These are phyloP conservation scores for Anaeramoeba ignava DNA, from an alignment of 78 protist genomes.

Conservation along the genomic window DNA sequence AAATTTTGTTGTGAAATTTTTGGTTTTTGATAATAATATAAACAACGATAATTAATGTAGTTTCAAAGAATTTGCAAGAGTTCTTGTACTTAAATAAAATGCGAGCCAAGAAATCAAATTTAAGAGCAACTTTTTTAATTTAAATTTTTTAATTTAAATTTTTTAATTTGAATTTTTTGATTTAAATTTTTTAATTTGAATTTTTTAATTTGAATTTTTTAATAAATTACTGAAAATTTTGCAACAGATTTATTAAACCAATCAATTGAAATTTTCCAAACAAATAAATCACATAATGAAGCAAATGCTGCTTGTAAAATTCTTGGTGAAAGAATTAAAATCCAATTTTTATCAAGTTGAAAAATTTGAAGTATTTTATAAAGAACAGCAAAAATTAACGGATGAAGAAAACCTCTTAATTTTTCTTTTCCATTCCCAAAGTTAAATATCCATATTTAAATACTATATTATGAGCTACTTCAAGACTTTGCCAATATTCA, in stretches of 20 bases:
- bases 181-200: too few relatives aligned
- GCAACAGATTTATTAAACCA: neutral
- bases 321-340: neutral
- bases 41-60: too few relatives aligned
- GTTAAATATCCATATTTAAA: slow-evolving; percentile 1
- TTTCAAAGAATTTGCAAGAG: neutral
- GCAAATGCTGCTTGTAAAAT: neutral
- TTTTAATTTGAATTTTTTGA: too few relatives aligned
- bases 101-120: slow-evolving; percentile 1
- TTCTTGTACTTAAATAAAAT: neutral
- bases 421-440: slow-evolving; percentile 6
- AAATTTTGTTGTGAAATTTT: too few relatives aligned
- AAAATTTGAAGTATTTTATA: neutral
- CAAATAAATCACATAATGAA: neutral
- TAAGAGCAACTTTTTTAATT: too few relatives aligned
- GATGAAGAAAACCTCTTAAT: neutral
- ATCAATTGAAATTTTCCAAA: neutral
- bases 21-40: too few relatives aligned
- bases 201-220: too few relatives aligned
- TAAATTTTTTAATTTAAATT: too few relatives aligned
- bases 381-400: neutral
- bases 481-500: neutral
- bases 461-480: slow-evolving; percentile 9
- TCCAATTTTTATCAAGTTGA: neutral
- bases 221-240: neutral